A percentile compares a stretch with the other conserved stretches of the same genome.
These are phyloP conservation scores for Plantago ovata DNA, from an alignment of 257 asterid genomes.

Conservation along the genomic window DNA sequence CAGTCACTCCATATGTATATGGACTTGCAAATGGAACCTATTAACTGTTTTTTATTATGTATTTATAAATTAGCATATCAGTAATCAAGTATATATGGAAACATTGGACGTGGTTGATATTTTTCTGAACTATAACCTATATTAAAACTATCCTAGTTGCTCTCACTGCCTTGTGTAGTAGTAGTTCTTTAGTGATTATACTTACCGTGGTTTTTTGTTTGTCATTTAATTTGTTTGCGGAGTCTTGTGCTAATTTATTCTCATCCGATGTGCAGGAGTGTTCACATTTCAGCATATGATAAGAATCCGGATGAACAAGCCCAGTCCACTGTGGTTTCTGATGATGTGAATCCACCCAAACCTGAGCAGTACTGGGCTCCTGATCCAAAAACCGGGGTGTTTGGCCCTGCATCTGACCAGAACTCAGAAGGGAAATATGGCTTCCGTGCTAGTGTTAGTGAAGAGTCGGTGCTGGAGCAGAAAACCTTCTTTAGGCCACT, in stretches of 20 bases:
- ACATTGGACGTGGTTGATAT: too few species aligned
- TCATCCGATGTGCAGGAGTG: slow-evolving; percentile 41
- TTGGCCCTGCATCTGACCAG: slow-evolving; percentile 57
- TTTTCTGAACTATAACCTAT: too few species aligned
- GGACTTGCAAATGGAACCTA: too few species aligned
- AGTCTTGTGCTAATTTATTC: slow-evolving; percentile 2
- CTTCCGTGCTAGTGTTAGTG: slow-evolving; percentile 9
- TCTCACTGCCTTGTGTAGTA: not conserved
- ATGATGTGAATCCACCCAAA: slow-evolving; percentile 42
- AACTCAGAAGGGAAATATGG: slow-evolving; percentile 17
- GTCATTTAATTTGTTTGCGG: not conserved
- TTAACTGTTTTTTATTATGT: too few species aligned
- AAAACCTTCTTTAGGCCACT: slow-evolving; percentile 75
- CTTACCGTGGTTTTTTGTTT: not conserved
- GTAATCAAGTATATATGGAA: too few species aligned
- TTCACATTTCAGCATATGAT: slow-evolving; percentile 69
- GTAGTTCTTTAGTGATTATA: not conserved
- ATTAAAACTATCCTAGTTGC: not conserved
- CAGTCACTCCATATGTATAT: too few species aligned
- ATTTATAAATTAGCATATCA: too few species aligned
- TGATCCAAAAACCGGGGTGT: slow-evolving; percentile 81
- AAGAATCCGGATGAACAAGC: slow-evolving; percentile 71
- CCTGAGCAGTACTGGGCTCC: slow-evolving; percentile 71
- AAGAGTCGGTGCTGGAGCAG: slow-evolving; percentile 64
- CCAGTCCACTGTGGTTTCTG: slow-evolving; percentile 52